A percentile compares a stretch with the other conserved stretches of the same genome.
Evolutionary conservation across 345 rosid species (phyloP).

Genomic region (Citrus inodora): DNA sequence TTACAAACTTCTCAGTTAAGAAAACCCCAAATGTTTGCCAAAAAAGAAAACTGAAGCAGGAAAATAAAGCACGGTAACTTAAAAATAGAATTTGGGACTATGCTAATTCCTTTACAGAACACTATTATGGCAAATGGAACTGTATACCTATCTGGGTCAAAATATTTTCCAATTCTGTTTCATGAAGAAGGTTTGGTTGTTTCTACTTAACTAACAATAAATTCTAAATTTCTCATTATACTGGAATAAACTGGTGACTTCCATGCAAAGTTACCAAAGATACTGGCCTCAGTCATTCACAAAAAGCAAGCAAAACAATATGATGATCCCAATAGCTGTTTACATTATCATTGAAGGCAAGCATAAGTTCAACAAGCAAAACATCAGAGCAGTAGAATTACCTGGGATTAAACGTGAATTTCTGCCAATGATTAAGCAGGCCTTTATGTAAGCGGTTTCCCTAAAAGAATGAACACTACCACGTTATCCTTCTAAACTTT

Average conservation of each 20-base stretch:
- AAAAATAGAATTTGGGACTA: background rate
- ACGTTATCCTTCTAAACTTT: background rate
- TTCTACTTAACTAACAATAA: background rate
- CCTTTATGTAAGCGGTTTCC: constrained; percentile 85
- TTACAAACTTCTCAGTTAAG: background rate
- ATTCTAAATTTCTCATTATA: background rate
- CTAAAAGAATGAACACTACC: constrained; percentile 32
- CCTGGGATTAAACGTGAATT: constrained; percentile 97
- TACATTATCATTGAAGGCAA: background rate
- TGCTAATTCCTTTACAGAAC: background rate
- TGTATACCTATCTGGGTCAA: background rate
- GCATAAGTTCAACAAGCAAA: background rate
- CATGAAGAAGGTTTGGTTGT: background rate
- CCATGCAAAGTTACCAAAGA: background rate
- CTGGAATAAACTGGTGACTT: background rate
- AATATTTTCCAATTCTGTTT: background rate
- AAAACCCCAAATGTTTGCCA: background rate
- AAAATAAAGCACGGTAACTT: background rate
- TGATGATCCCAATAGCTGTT: background rate
- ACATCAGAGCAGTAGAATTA: constrained; percentile 23
- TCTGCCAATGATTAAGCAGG: constrained; percentile 92
- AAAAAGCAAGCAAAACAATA: background rate
- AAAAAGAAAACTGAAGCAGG: background rate
- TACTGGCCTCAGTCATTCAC: background rate
- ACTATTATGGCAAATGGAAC: background rate